Percentiles rank a stretch among this genome's conserved stretches.
These are phyloP conservation scores for Pythium dissimile DNA, from an alignment of 352 stramenopile species.

Conservation along the genomic window DNA sequence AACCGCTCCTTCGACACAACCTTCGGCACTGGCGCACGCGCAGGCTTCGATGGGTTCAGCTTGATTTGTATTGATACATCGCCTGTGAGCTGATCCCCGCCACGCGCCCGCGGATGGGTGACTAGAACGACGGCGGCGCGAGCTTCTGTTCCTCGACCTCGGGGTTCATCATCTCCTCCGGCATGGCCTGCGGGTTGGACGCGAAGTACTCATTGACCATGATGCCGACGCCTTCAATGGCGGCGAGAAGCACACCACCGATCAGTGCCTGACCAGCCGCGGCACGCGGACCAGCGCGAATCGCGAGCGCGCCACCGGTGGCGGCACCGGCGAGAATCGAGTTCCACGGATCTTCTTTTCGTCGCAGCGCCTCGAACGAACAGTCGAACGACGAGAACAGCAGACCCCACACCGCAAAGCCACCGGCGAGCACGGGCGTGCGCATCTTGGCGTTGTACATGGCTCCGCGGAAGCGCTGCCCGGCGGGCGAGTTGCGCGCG, in stretches of 20 bases:
- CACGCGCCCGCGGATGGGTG: neutral
- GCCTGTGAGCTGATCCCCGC: neutral
- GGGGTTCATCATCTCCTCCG: conserved; percentile 47
- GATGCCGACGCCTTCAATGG: conserved; percentile 98
- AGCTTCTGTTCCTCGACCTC: conserved; percentile 84
- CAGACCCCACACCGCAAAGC: conserved; percentile 96
- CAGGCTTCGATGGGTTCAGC: neutral
- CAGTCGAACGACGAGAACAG: conserved; percentile 99
- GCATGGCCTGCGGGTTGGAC: conserved; percentile 45
- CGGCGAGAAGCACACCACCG: conserved; percentile 93
- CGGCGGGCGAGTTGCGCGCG: conserved; percentile 90
- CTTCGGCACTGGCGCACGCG: conserved; percentile 11
- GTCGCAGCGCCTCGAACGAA: conserved; percentile 94
- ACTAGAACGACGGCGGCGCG: conserved; percentile 80
- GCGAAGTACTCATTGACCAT: conserved; percentile 90
- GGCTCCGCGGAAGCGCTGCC: conserved; percentile 87
- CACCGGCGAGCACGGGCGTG: conserved; percentile 90
- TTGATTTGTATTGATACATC: neutral
- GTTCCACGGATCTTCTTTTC: conserved; percentile 99
- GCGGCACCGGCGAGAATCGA: conserved; percentile 96
- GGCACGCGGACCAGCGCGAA: conserved; percentile 91
- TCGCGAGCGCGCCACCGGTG: conserved; percentile 95
- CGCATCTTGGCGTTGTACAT: conserved; percentile 95
- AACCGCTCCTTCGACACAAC: conserved; percentile 12
- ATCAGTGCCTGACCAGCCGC: conserved; percentile 93